Evolutionary conservation across 306 rosid genomes (phyloP), one percentile per base, ranked within the genome.

Genomic region (Dalbergia cultrata): DNA sequence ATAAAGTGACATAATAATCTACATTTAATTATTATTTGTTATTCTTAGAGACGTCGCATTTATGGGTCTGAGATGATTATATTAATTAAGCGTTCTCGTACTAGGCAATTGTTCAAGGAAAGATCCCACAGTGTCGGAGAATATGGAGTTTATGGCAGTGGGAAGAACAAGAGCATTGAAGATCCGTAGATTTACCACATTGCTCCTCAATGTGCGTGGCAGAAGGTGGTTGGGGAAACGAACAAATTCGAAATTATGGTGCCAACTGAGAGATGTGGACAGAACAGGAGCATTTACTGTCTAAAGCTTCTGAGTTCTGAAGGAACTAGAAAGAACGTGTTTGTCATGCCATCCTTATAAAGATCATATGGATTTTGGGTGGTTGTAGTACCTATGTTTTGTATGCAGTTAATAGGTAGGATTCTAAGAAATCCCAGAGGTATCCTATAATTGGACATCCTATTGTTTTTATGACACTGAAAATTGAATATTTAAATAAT

Each of bases 1-100:
- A 45, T 75, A 26, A 26, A 26, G 33, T 75, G 58, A 17, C 49
- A 76, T 49, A 9, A 63, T 49, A 22, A 22, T 22, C 26, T 22
- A 22, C 26, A 26, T 26, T 26, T 26, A 26, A 26, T 26, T 26
- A 26, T 8, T 44, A 21, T 16, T 13, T 16, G 7, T 37, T 66
- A 13, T 78, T 69, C 39, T 60, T 18, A 59, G 70, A 78, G 60
- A 44, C 7, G 44, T 35, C 53, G 64, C 47, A 64, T 50, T 64
- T 21, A 21, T 57, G 37, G 62, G 17, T 19, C 21, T 57, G 22
- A 80, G 33, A 22, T 80, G 11, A 34, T 34, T 17, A 8, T 77
- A 18, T 39, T 19, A 1, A 26, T 26, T 26, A 26, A 26, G 43
- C 53, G 73, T 14, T 52, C 17, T 13, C 52, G 13, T 17, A 63